Evolutionary conservation across 2,329 filamentous ascomycete species (phyloP).

Genomic region (Rutstroemia sp.): DNA sequence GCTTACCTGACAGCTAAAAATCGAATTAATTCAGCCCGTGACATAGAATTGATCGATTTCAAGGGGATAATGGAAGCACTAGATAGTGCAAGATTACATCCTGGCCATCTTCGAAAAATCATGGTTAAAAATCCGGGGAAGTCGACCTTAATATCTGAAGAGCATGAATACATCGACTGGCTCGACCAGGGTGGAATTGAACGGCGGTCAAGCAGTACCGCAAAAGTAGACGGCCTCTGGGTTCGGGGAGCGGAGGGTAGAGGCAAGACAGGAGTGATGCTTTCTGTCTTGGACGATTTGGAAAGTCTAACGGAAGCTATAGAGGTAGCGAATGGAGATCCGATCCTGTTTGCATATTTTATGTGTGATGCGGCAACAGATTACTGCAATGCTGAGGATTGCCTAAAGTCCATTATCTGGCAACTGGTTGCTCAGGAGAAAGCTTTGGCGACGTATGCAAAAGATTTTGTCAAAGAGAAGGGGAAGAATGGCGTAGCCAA

Average conservation of each 20-base stretch:
- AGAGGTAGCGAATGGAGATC: background rate
- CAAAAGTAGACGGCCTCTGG: background rate
- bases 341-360: constrained; percentile 4
- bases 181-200: too few species aligned
- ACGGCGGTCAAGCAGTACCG: too few species aligned
- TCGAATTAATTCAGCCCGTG: background rate
- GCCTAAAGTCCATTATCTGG: background rate
- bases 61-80: too few species aligned
- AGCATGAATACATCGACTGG: too few species aligned
- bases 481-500: background rate
- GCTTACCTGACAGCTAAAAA: constrained; percentile 6
- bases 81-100: too few species aligned
- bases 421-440: background rate
- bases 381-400: constrained; percentile 2
- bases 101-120: too few species aligned
- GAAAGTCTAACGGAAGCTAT: background rate
- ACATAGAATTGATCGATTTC: background rate
- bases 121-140: too few species aligned
- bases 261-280: constrained; percentile 3
- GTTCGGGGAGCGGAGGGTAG: constrained; percentile 2
- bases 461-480: background rate
- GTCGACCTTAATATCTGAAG: too few species aligned
- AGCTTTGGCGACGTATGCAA: background rate
- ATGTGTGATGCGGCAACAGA: constrained; percentile 5
- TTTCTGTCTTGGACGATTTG: constrained; percentile 5